Evolutionary conservation across 1,284 basidiomycete genomes (phyloP).

Genomic region (Ustilago crameri): DNA sequence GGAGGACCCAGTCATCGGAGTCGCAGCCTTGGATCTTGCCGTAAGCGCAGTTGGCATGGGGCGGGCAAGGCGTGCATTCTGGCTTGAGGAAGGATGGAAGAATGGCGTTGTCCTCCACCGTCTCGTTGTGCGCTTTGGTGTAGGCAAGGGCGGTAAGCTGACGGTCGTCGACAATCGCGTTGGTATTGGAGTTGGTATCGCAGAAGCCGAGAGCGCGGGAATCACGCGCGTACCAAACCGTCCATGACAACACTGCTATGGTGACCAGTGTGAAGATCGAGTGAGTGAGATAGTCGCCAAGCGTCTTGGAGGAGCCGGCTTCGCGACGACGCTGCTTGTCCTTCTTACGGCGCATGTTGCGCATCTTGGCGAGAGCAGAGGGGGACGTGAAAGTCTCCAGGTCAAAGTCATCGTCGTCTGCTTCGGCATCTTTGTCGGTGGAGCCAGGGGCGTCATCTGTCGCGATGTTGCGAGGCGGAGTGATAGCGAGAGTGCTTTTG

Average conservation of each 20-base stretch:
- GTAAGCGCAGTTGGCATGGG: conserved; percentile 51
- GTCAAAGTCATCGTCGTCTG: conserved; percentile 27
- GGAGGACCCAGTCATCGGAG: conserved; percentile 56
- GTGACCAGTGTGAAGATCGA: conserved; percentile 8
- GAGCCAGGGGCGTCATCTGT: conserved; percentile 30
- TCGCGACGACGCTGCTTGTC: conserved; percentile 26
- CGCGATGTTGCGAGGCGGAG: conserved; percentile 46
- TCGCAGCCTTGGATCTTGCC: conserved; percentile 50
- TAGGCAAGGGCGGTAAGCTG: conserved; percentile 27
- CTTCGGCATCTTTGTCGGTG: conserved; percentile 6
- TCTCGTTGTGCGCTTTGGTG: conserved; percentile 33
- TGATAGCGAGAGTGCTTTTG: conserved; percentile 32
- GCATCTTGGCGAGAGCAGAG: conserved; percentile 41
- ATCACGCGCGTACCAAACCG: conserved; percentile 57
- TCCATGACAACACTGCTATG: conserved; percentile 25
- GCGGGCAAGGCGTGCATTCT: conserved; percentile 58
- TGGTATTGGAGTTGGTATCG: conserved; percentile 43
- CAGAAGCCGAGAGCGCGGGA: conserved; percentile 59
- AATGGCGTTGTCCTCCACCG: conserved; percentile 28
- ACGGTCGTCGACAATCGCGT: conserved; percentile 40
- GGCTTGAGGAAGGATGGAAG: conserved; percentile 43
- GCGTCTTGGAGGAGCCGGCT: conserved; percentile 1
- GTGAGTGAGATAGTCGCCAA: conserved; percentile 13
- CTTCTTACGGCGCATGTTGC: conserved; percentile 25
- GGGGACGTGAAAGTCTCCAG: conserved; percentile 32